phyloP scores from a whole-genome alignment of 441 rosid species.

The Corymbia calophylla region DNA sequence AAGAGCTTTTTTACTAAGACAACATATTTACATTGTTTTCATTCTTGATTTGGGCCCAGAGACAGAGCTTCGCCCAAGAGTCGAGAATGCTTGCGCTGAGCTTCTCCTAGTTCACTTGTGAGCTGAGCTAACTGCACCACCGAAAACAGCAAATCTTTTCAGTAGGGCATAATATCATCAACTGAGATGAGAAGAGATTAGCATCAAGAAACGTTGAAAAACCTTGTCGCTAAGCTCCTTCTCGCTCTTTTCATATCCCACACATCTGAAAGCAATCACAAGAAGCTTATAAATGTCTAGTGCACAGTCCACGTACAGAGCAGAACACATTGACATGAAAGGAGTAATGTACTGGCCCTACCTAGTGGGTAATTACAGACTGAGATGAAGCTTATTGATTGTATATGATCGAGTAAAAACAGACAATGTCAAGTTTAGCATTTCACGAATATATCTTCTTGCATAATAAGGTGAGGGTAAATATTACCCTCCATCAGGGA shows the following conservation, averaged over 20 bases:
- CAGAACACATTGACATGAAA: not conserved
- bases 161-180: not conserved
- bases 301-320: not conserved
- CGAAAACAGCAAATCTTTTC: not conserved
- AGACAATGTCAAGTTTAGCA: not conserved
- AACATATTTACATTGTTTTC: slow-evolving; percentile 27
- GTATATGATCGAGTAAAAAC: not conserved
- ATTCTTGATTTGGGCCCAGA: slow-evolving; percentile 29
- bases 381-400: not conserved
- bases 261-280: slow-evolving; percentile 34
- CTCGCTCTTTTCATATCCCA: slow-evolving; percentile 50
- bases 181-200: not conserved
- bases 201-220: not conserved
- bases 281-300: not conserved
- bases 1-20: not conserved
- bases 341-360: not conserved
- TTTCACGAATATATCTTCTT: not conserved
- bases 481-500: not conserved
- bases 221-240: slow-evolving; percentile 68
- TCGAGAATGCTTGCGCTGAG: slow-evolving; percentile 29
- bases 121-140: slow-evolving; percentile 45
- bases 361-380: not conserved
- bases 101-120: slow-evolving; percentile 37
- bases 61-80: slow-evolving; percentile 37
- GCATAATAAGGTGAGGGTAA: not conserved